These are phyloP conservation scores for Polyporus arcularius DNA, from an alignment of 768 basidiomycete species.

Conservation along the genomic window DNA sequence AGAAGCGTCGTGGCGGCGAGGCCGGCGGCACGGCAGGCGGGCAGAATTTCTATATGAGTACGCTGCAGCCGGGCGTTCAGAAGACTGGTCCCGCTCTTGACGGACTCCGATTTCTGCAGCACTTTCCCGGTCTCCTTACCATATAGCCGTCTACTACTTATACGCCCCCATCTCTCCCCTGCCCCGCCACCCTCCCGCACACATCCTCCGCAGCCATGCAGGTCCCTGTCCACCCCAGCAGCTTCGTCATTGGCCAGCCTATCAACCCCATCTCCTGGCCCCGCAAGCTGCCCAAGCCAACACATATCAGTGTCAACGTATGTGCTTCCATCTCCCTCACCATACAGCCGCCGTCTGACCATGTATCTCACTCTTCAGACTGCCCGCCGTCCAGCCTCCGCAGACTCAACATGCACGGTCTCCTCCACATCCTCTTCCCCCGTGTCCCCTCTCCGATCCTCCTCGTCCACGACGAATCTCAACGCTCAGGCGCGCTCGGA, in stretches of 20 bases:
- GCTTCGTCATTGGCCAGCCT: conserved; percentile 20
- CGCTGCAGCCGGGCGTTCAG: conserved; percentile 9
- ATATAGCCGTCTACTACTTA: conserved; percentile 11
- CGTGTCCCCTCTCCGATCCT: conserved; percentile 9
- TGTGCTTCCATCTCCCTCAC: neutral
- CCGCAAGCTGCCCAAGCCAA: conserved; percentile 17
- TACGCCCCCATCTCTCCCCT: neutral
- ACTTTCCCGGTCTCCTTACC: conserved; percentile 5
- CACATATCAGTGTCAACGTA: conserved; percentile 17
- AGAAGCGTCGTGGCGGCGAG: conserved; percentile 20
- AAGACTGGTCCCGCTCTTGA: conserved; percentile 12
- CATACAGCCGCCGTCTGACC: neutral
- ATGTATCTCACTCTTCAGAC: conserved; percentile 2
- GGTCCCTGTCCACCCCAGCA: conserved; percentile 16
- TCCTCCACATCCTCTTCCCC: conserved; percentile 18
- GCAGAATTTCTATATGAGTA: conserved; percentile 11
- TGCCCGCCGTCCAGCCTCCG: conserved; percentile 16
- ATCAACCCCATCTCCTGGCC: conserved; percentile 20
- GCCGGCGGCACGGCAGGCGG: conserved; percentile 11
- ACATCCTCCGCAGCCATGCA: conserved; percentile 8
- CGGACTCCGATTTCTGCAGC: conserved; percentile 14
- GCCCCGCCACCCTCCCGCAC: neutral
- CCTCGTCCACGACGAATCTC: neutral
- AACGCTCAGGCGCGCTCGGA: conserved; percentile 4
- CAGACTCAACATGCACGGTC: conserved; percentile 20